A percentile compares a stretch with the other conserved stretches of the same genome.
Conservation (phyloP, 805 yeast species). For the Sugiyamaella smithiae region DNA sequence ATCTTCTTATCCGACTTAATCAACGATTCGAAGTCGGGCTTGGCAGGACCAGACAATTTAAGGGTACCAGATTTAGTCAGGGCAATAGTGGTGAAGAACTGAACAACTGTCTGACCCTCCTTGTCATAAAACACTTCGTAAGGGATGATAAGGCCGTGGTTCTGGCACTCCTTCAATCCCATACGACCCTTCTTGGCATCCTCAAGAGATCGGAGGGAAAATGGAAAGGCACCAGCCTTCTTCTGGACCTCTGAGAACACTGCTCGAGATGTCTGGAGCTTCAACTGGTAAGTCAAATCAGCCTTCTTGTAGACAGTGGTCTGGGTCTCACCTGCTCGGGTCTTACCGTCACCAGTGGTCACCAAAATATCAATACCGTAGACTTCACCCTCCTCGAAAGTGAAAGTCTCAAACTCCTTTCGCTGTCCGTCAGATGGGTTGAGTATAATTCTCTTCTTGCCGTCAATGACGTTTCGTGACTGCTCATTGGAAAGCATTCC, state of each 20-base stretch:
- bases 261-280: constrained; percentile 66
- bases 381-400: constrained; percentile 72
- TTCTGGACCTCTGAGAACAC: constrained; percentile 65
- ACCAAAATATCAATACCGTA: constrained; percentile 72
- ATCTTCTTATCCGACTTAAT: constrained; percentile 57
- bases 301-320: constrained; percentile 73
- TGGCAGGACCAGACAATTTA: constrained; percentile 55
- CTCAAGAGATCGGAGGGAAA: constrained; percentile 59
- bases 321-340: constrained; percentile 53
- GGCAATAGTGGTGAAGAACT: constrained; percentile 72
- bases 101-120: constrained; percentile 64
- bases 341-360: constrained; percentile 68
- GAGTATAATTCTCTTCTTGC: constrained; percentile 71
- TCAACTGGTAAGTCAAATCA: constrained; percentile 64
- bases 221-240: constrained; percentile 66
- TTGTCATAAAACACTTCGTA: constrained; percentile 68
- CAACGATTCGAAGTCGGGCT: constrained; percentile 46
- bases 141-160: constrained; percentile 63
- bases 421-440: constrained; percentile 71
- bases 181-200: constrained; percentile 70
- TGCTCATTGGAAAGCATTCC: constrained; percentile 76
- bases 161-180: constrained; percentile 69
- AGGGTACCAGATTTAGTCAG: constrained; percentile 70
- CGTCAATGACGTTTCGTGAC: constrained; percentile 62
- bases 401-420: constrained; percentile 57